Percentiles rank a stretch among this genome's conserved stretches.
These are phyloP conservation scores for Sherardia arvensis DNA, from an alignment of 257 asterid genomes.

Conservation along the genomic window DNA sequence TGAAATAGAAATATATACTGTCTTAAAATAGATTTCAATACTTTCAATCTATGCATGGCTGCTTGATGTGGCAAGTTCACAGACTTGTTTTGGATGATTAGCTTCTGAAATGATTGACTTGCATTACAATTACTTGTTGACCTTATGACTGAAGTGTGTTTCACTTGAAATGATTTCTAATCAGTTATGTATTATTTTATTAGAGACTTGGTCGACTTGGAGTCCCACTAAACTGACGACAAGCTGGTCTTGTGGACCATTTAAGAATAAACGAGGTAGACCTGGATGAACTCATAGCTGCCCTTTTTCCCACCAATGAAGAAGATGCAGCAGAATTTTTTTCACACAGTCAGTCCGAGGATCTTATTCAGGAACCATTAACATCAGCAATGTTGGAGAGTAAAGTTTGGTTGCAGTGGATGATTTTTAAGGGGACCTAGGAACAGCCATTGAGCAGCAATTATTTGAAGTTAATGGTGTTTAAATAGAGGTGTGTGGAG, in stretches of 20 bases:
- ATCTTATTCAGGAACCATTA: constrained; percentile 27
- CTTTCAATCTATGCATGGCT: no score
- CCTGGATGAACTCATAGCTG: constrained; percentile 38
- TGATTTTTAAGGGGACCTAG: constrained; percentile 83
- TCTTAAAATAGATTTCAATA: no score
- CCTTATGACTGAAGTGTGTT: no score
- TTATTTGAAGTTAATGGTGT: constrained; percentile 44
- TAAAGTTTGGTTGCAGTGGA: constrained; percentile 74
- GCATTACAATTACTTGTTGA: no score
- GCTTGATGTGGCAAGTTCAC: no score
- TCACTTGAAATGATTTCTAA: no score
- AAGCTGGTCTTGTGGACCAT: constrained; percentile 49
- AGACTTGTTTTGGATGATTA: no score
- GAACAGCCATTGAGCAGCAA: constrained; percentile 39
- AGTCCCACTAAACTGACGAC: constrained; percentile 45
- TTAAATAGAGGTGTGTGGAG: constrained; percentile 87
- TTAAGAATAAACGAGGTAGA: constrained; percentile 38
- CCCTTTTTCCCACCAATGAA: constrained; percentile 58
- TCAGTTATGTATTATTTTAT: constrained; percentile 17
- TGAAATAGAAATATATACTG: no score
- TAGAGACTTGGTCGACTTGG: constrained; percentile 74
- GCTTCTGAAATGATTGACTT: no score
- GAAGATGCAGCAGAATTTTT: constrained; percentile 32
- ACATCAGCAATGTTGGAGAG: constrained; percentile 54
- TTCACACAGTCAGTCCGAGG: constrained; percentile 17